A percentile compares a stretch with the other conserved stretches of the same genome.
Conservation (phyloP, 2,329 filamentous ascomycete genomes). For the Ploettnerulaceae sp. region DNA sequence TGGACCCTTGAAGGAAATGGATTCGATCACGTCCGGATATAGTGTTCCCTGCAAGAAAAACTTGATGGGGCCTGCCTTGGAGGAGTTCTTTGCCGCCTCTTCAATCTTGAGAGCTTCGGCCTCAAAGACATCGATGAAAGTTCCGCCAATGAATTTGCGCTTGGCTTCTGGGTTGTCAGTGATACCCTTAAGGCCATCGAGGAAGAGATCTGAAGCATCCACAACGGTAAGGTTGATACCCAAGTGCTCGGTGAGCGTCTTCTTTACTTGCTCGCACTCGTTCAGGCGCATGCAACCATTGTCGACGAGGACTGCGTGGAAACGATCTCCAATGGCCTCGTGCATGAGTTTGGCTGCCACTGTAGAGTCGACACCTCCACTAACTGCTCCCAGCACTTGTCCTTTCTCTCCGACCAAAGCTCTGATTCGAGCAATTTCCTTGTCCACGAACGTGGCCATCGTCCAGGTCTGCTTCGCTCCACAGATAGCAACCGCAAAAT, state of each 20-base stretch:
- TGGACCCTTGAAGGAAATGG: conserved; percentile 68
- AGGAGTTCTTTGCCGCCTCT: conserved; percentile 60
- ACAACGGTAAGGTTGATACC: conserved; percentile 89
- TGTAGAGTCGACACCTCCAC: conserved; percentile 84
- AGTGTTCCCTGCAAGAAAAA: conserved; percentile 80
- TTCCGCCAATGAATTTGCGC: conserved; percentile 81
- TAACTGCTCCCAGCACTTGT: conserved; percentile 75
- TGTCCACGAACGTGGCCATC: conserved; percentile 77
- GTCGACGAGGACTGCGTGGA: conserved; percentile 81
- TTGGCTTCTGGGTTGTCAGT: conserved; percentile 75
- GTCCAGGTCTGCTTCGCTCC: conserved; percentile 72
- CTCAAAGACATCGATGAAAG: conserved; percentile 80
- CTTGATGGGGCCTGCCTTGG: conserved; percentile 68
- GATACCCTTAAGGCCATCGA: conserved; percentile 70
- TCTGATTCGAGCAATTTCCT: conserved; percentile 77
- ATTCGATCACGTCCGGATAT: conserved; percentile 59
- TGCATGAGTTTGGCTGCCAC: conserved; percentile 77
- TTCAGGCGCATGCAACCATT: conserved; percentile 81
- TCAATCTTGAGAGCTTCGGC: conserved; percentile 72
- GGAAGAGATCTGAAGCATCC: conserved; percentile 72
- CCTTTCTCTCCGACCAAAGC: conserved; percentile 74
- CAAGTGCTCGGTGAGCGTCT: conserved; percentile 71
- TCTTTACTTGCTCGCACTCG: conserved; percentile 76
- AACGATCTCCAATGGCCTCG: conserved; percentile 74
- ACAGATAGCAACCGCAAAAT: conserved; percentile 84